Base-by-base conservation (phyloP, 148 eudicot species). In the Nepenthes mirabilis region DNA sequence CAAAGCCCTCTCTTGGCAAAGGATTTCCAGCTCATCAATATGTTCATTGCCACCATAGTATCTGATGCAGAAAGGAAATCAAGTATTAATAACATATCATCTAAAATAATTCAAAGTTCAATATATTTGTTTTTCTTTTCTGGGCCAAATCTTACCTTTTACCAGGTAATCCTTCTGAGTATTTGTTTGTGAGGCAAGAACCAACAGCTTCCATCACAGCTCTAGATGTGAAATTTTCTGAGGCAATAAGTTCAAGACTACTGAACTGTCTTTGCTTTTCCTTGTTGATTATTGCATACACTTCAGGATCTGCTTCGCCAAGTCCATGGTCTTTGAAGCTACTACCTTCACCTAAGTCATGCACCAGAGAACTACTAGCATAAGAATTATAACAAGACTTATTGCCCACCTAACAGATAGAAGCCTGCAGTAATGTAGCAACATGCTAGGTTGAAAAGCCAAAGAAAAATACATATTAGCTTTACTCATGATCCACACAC, bases 161-260 rank as follows among this genome's bases (percentile, higher is more conserved):
- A 32, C 97, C 97, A 11, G 97, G 97, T 52, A 91, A 67, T 34
- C 97, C 97, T 75, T 91, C 97, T 45, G 95, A 87, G 54, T 91
- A 91, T 59, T 91, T 91, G 73, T 91, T 91, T 34, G 97, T 91
- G 23, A 91, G 88, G 72, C 90, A 83, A 56, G 93, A 85, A 66
- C 95, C 95, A 64, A 87, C 93, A 13, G 93, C 95, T 74, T 91
- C 93, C 95, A 91, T 91, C 59, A 91, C 97, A 9, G 95, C 97
- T 59, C 80, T 79, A 48, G 89, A 91, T 5, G 95, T 87, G 74
- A 87, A 91, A 65, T 91, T 91, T 71, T 91, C 97, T 1, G 97
- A 91, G 33, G 97, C 97, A 72, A 91, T 87, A 68, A 91, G 93
- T 67, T 83, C 95, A 55, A 91, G 68, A 66, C 90, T 79, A 73